A percentile compares a stretch with the other conserved stretches of the same genome.
phyloP scores from a whole-genome alignment of 768 basidiomycete species.

The Cystofilobasidium bisporidii region DNA sequence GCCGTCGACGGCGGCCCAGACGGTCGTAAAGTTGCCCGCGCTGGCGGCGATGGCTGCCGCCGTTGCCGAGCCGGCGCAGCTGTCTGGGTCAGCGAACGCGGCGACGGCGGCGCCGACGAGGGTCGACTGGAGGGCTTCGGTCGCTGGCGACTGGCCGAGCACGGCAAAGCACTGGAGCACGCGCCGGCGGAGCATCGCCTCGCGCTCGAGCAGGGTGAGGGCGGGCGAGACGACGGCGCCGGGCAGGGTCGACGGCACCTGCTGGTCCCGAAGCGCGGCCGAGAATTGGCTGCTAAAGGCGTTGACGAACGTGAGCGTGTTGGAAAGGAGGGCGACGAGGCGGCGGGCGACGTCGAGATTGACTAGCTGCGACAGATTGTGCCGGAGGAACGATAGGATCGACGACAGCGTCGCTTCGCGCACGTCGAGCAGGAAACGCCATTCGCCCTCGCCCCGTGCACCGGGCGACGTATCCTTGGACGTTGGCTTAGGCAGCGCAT shows the following conservation, averaged over 20 bases:
- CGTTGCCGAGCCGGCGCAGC: constrained; percentile 67
- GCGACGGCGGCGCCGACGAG: constrained; percentile 71
- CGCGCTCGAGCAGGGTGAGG: constrained; percentile 62
- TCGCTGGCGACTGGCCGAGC: constrained; percentile 66
- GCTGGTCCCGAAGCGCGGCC: constrained; percentile 53
- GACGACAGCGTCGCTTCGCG: constrained; percentile 83
- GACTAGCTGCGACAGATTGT: constrained; percentile 64
- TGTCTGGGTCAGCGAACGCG: constrained; percentile 78
- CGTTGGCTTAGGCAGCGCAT: constrained; percentile 89
- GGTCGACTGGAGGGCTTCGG: constrained; percentile 69
- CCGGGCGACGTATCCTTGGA: constrained; percentile 64
- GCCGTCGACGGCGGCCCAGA: constrained; percentile 81
- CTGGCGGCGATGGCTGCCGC: constrained; percentile 87
- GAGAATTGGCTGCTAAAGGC: constrained; percentile 63
- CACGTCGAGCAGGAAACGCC: constrained; percentile 83
- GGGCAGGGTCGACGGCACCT: constrained; percentile 30
- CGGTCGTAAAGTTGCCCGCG: constrained; percentile 65
- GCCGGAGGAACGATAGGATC: constrained; percentile 72
- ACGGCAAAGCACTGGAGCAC: constrained; percentile 82
- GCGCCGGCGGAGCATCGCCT: constrained; percentile 70
- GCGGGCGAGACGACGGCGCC: constrained; percentile 31
- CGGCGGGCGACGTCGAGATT: constrained; percentile 85
- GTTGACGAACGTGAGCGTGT: constrained; percentile 79
- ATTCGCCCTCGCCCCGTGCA: constrained; percentile 64
- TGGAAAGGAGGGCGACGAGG: constrained; percentile 73